These are phyloP conservation scores for Dactylellina parvicollis DNA, from an alignment of 2,329 filamentous ascomycete species.

Conservation along the genomic window DNA sequence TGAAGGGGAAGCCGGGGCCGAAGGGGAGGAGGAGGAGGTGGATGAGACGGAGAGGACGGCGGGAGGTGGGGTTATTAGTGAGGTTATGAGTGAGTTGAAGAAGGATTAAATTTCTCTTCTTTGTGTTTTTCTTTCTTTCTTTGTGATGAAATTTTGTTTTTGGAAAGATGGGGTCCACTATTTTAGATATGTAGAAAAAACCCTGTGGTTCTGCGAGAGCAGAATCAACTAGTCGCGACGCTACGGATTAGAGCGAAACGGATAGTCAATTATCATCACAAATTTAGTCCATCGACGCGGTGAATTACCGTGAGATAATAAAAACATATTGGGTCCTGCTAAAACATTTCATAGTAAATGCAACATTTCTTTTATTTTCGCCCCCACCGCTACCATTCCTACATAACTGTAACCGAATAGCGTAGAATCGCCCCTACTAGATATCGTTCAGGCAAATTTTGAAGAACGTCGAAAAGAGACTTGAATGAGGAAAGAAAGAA, in stretches of 20 bases:
- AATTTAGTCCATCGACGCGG: too few species aligned
- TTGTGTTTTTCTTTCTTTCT: too few species aligned
- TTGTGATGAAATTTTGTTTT: not conserved
- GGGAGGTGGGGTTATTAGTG: constrained; percentile 36
- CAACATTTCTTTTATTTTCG: constrained; percentile 2
- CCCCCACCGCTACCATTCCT: not conserved
- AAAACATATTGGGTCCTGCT: not conserved
- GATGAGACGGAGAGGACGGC: constrained; percentile 42
- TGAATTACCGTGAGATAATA: too few species aligned
- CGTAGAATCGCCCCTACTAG: too few species aligned
- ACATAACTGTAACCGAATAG: not conserved
- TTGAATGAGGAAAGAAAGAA: not conserved
- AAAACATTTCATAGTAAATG: not conserved
- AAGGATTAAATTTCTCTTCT: constrained; percentile 44
- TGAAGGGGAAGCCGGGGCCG: constrained; percentile 5
- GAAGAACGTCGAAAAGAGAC: not conserved
- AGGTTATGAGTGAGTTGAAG: constrained; percentile 47
- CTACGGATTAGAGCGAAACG: too few species aligned
- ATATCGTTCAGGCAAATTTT: not conserved
- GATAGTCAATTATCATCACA: too few species aligned
- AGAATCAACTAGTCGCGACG: too few species aligned
- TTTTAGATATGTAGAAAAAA: too few species aligned
- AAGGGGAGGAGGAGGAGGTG: constrained; percentile 36
- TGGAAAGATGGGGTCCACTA: not conserved
- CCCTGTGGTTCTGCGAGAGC: too few species aligned